Conservation (phyloP, 2,329 filamentous ascomycete species). For the Raffaelea albimanens region DNA sequence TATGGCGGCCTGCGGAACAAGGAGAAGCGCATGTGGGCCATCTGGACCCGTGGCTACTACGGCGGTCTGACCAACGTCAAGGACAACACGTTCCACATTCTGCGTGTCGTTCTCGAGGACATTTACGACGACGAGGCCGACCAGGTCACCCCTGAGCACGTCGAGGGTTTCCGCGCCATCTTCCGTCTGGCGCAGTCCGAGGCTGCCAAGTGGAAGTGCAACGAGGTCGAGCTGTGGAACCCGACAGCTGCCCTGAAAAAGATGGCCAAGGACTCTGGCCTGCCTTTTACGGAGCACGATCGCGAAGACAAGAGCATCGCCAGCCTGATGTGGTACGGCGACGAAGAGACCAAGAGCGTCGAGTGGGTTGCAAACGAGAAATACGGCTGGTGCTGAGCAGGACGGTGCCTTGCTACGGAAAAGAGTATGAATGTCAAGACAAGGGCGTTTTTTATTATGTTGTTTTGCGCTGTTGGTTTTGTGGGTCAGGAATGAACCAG, state of each 20-base stretch:
- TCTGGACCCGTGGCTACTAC: slow-evolving; percentile 62
- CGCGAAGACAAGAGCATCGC: slow-evolving; percentile 60
- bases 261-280: slow-evolving; percentile 35
- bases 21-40: slow-evolving; percentile 58
- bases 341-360: slow-evolving; percentile 39
- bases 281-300: slow-evolving; percentile 41
- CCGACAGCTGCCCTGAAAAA: slow-evolving; percentile 46
- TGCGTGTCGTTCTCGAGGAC: slow-evolving; percentile 60
- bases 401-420: neutral
- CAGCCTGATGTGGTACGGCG: slow-evolving; percentile 62
- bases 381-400: slow-evolving; percentile 61
- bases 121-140: slow-evolving; percentile 18
- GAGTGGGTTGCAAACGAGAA: slow-evolving; percentile 73
- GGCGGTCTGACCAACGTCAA: slow-evolving; percentile 39
- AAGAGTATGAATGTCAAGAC: neutral
- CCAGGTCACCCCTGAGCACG: slow-evolving; percentile 21
- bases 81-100: slow-evolving; percentile 59
- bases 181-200: slow-evolving; percentile 58
- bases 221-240: slow-evolving; percentile 74
- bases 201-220: slow-evolving; percentile 62
- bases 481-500: too few relatives aligned
- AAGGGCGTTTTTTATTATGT: too few relatives aligned
- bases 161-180: slow-evolving; percentile 49
- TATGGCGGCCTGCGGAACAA: neutral
- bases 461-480: too few relatives aligned